Evolutionary conservation across 352 stramenopile genomes (phyloP).

Genomic region (Phytophthora cajani): DNA sequence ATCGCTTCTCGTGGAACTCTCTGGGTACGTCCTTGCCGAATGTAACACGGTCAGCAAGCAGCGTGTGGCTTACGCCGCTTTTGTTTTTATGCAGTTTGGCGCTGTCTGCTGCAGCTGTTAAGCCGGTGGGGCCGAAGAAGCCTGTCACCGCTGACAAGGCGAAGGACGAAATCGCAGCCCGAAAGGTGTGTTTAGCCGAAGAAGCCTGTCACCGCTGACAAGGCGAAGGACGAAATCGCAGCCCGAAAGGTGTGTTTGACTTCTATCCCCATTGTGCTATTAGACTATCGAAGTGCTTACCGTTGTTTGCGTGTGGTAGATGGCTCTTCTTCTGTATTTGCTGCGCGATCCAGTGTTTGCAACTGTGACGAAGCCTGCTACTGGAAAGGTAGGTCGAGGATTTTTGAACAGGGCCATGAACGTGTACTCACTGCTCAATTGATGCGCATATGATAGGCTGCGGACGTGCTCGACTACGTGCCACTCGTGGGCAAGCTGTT

Average conservation of each 20-base stretch:
- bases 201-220: conserved; percentile 38
- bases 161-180: conserved; percentile 59
- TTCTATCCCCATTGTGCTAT: not conserved
- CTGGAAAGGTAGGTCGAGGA: conserved; percentile 55
- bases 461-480: conserved; percentile 68
- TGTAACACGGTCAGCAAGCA: not conserved
- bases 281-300: not conserved
- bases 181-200: conserved; percentile 59
- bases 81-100: conserved; percentile 47
- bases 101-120: conserved; percentile 60
- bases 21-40: conserved; percentile 45
- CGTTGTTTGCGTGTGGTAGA: conserved; percentile 44
- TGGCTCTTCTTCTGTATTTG: conserved; percentile 85
- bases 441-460: conserved; percentile 37
- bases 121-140: conserved; percentile 42
- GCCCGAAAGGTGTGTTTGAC: conserved; percentile 62
- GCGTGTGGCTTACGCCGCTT: conserved; percentile 12
- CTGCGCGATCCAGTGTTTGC: conserved; percentile 82
- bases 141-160: conserved; percentile 45
- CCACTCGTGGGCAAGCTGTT: conserved; percentile 76
- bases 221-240: conserved; percentile 61
- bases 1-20: conserved; percentile 66
- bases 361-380: conserved; percentile 69
- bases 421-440: conserved; percentile 10
- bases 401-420: not conserved